Base-by-base conservation (phyloP, 2,329 filamentous ascomycete genomes). In the Aspergillus brunneoviolaceus region DNA sequence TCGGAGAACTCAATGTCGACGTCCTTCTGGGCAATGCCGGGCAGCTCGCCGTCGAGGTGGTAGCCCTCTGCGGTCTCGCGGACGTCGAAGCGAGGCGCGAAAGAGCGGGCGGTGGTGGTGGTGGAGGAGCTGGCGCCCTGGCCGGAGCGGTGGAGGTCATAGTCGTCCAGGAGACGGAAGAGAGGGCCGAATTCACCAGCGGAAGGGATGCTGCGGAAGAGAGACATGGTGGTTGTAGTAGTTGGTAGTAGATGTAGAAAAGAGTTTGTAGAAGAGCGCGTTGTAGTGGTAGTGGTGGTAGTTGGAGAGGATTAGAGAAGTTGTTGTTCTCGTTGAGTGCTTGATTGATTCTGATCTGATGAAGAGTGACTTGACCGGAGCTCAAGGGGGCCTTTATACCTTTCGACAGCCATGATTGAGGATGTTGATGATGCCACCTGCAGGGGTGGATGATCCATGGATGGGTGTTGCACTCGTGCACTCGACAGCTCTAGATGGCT, bases 1-100 rank as follows among this genome's bases (percentile, higher is more conserved):
- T 82, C 80, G 55, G 76, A 70, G 67, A 82, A 82, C 59, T 81
- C 79, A 54, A 83, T 78, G 57, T 77, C 72, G 53, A 82, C 68
- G 57, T 81, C 75, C 62, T 80, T 77, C 64, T 81, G 77, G 27
- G 74, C 71, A 54, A 82, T 70, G 16, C 81, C 81, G 2, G 81
- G 80, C 1, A 82, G 70, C 58, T 83, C 81, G 31, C 80, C 80
- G 53, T 82, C 78, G 11, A 83, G 74, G 60, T 77, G 65, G 67
- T 82, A 83, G 47, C 75, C 68, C 1, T 79, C 72, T 2, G 74
- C 70, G 27, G 69, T 74, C 67, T 82, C 81, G 58, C 76, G 76
- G 50, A 82, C 72, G 63, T 83, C 80, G 61, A 82, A 82, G 53
- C 73, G 72, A 29, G 80, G 80, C 12, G 73, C 71, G 67, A 81